Base-by-base conservation (phyloP, 768 basidiomycete genomes). In the Tulasnella sp. region DNA sequence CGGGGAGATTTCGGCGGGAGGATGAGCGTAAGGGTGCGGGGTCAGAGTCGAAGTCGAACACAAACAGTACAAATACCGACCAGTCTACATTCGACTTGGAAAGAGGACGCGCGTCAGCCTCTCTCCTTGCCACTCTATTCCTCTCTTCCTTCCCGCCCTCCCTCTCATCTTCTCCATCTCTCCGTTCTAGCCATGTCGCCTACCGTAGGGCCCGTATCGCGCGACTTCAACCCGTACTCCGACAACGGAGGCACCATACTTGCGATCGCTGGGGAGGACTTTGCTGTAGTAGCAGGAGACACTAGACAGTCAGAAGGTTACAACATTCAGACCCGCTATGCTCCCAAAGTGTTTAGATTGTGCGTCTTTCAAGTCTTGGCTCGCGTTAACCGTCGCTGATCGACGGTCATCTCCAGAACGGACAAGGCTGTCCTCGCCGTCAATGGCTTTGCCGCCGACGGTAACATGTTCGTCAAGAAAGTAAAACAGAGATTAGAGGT, bases 281-380 rank as follows among this genome's bases (percentile, higher is more conserved):
- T 99, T 83, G 88, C 89, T 77, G 95, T 99, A 82, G 93, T 98
- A 80, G 96, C 97, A 6, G 94, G 96, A 72, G 97, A 99, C 84
- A 99, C 97, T 64, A 86, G 97, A 76, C 97, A 99, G 85, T 94
- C 91, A 79, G 93, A 96, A 82, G 97, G 97, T n/a, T 99, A 93
- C 84, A 93, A 86, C 82, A 99, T 99, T 83, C 97, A 99, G 86
- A 97, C 97, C 77, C 88, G 97, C 83, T 98, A 97, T 83, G 95
- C 95, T 9, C 91, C 95, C 58, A 97, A 98, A 84, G 95, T 98
- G 77, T 97, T 96, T 85, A 87, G 89, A 85, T 84, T 99, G 94
- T 97, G 81, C 84, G 94, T 85, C 77, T 78, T 67, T 42, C 64
- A 68, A 39, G 22, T 19, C 19, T 49, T 70, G 36, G 69, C 17